These are phyloP conservation scores for Simmondsia chinensis DNA, from an alignment of 148 eudicot genomes.

Conservation along the genomic window DNA sequence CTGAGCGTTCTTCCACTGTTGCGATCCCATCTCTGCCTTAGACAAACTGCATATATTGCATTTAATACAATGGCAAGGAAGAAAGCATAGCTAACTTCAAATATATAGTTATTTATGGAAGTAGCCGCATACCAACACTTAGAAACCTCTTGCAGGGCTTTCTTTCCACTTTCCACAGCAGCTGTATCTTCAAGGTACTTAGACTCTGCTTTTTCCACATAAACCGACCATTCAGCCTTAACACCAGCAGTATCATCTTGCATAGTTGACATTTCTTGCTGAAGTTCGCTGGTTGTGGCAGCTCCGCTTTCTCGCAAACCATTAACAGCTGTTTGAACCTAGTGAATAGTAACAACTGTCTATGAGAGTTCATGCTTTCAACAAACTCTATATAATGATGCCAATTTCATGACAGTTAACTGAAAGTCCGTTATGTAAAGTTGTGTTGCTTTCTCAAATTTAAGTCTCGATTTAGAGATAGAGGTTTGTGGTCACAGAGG, in stretches of 20 bases:
- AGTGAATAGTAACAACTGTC: no score
- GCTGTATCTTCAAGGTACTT: slow-evolving; percentile 70
- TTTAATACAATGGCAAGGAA: no score
- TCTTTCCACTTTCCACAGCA: slow-evolving; percentile 78
- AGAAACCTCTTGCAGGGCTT: slow-evolving; percentile 54
- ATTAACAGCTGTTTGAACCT: slow-evolving; percentile 76
- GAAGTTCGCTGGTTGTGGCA: slow-evolving; percentile 54
- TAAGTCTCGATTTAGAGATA: no score
- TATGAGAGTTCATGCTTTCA: no score
- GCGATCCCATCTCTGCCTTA: slow-evolving; percentile 67
- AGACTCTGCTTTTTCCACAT: slow-evolving; percentile 60
- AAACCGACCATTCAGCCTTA: slow-evolving; percentile 64
- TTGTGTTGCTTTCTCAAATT: no score
- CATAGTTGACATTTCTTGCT: slow-evolving; percentile 85
- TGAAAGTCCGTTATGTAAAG: no score
- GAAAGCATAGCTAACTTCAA: no score
- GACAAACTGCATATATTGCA: slow-evolving; percentile 76
- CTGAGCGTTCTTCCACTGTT: slow-evolving; percentile 86
- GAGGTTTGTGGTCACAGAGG: no score
- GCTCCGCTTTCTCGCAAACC: slow-evolving; percentile 77
- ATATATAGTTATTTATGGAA: no score
- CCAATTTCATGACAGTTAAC: no score
- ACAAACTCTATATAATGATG: no score
- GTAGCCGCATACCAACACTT: slow-evolving; percentile 58
- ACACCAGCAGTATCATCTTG: slow-evolving; percentile 53